Conservation (phyloP, 2,329 filamentous ascomycete species). For the Clonostachys sp. region DNA sequence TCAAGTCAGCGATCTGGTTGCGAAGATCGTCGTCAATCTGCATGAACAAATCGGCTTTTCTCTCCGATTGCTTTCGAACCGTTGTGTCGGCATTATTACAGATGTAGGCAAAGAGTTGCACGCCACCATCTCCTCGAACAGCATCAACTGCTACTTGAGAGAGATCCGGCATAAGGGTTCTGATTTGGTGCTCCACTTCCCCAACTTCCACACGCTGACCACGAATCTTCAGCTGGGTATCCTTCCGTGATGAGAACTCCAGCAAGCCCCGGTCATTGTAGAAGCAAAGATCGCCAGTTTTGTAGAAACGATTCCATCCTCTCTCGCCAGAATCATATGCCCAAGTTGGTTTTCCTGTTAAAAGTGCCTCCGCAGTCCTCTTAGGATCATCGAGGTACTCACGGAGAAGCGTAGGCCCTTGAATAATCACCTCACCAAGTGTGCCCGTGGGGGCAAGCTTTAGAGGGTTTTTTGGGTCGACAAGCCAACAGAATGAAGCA, state of each 20-base stretch:
- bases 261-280: constrained; percentile 7
- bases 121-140: neutral
- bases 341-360: neutral
- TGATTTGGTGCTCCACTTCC: neutral
- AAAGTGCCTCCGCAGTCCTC: constrained; percentile 14
- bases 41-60: constrained; percentile 3
- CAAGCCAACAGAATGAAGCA: constrained; percentile 6
- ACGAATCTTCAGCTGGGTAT: constrained; percentile 43
- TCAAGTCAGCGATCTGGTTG: constrained; percentile 7
- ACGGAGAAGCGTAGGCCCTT: constrained; percentile 30
- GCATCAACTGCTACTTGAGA: no score
- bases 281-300: constrained; percentile 7
- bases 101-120: constrained; percentile 1
- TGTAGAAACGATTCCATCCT: constrained; percentile 5
- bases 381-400: constrained; percentile 37
- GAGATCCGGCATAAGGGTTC: no score
- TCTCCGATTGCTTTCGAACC: neutral
- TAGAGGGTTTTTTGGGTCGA: constrained; percentile 2
- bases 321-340: neutral
- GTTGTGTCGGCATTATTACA: neutral
- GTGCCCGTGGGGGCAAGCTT: constrained; percentile 4
- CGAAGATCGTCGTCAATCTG: constrained; percentile 3
- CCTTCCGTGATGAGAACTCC: constrained; percentile 24
- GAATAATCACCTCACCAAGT: constrained; percentile 6
- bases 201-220: constrained; percentile 1